Conservation (phyloP, 257 asterid genomes). For the Craterostigma plantagineum region DNA sequence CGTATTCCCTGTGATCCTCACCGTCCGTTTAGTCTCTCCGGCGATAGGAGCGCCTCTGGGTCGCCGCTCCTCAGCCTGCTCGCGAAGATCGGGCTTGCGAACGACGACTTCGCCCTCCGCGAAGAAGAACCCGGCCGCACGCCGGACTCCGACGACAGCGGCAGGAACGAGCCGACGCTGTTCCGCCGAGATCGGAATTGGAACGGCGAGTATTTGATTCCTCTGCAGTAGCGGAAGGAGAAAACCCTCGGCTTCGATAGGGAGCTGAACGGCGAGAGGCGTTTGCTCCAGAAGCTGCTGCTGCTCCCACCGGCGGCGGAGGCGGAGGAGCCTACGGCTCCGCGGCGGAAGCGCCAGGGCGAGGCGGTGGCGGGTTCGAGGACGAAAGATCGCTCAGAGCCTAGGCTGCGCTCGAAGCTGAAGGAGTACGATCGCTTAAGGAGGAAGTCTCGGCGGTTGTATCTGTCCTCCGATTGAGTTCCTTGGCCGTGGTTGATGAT, state of each 20-base stretch:
- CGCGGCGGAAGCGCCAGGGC: conserved; percentile 73
- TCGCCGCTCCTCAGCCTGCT: conserved; percentile 93
- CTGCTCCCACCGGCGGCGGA: conserved; percentile 15
- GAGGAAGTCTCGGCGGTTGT: conserved; percentile 50
- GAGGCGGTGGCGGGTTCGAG: conserved; percentile 70
- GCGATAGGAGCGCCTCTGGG: conserved; percentile 87
- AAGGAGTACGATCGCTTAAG: conserved; percentile 84
- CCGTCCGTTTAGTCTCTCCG: conserved; percentile 76
- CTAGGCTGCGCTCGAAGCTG: conserved; percentile 75
- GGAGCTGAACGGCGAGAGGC: conserved; percentile 74
- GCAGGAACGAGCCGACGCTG: conserved; percentile 36
- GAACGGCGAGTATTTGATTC: conserved; percentile 84
- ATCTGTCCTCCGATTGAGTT: conserved; percentile 54
- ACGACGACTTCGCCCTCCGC: conserved; percentile 63
- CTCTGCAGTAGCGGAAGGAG: conserved; percentile 73
- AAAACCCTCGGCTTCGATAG: conserved; percentile 53
- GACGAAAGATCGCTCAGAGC: conserved; percentile 47
- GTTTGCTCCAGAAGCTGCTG: conserved; percentile 62
- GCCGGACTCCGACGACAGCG: conserved; percentile 66
- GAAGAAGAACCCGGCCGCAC: conserved; percentile 51
- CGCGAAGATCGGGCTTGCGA: conserved; percentile 90
- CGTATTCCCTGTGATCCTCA: conserved; percentile 39
- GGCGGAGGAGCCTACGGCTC: conserved; percentile 15
- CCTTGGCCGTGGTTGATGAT: too few species aligned
- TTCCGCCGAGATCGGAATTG: conserved; percentile 38